Percentiles rank a stretch among this genome's conserved stretches.
Conservation (phyloP, 1,284 basidiomycete species). For the Apiotrichum gamsii region DNA sequence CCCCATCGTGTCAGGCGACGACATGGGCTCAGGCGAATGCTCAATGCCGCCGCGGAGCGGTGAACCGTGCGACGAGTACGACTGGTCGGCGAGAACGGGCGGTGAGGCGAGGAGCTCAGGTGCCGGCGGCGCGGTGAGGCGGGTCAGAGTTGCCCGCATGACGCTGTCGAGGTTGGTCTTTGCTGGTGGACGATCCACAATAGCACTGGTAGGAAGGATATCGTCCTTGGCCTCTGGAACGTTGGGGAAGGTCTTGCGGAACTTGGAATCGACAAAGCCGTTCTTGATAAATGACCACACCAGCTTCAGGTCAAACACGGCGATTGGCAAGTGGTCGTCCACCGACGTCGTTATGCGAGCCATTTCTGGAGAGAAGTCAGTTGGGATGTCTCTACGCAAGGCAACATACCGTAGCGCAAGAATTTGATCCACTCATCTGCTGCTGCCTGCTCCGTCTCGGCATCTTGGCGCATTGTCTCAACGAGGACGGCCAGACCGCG, state of each 20-base stretch:
- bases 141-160: slow-evolving; percentile 7
- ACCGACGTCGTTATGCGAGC: neutral
- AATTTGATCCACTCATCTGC: slow-evolving; percentile 40
- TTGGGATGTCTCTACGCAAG: too few relatives aligned
- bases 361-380: slow-evolving; percentile 15
- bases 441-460: slow-evolving; percentile 28
- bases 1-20: slow-evolving; percentile 10
- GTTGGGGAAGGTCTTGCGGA: slow-evolving; percentile 31
- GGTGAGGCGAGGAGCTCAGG: slow-evolving; percentile 1
- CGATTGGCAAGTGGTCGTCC: slow-evolving; percentile 14
- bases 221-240: slow-evolving; percentile 7
- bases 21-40: neutral
- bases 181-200: neutral
- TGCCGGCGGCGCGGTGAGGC: neutral
- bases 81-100: neutral
- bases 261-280: slow-evolving; percentile 29
- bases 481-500: slow-evolving; percentile 13
- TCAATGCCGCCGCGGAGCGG: neutral
- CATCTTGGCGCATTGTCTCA: slow-evolving; percentile 32
- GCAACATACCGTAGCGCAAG: slow-evolving; percentile 40
- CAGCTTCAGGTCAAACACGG: slow-evolving; percentile 36
- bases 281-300: slow-evolving; percentile 41
- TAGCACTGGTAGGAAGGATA: neutral
- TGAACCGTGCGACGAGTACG: neutral
- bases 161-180: slow-evolving; percentile 1